These are phyloP conservation scores for Epicoccum nigrum DNA, from an alignment of 2,329 filamentous ascomycete species.

Conservation along the genomic window DNA sequence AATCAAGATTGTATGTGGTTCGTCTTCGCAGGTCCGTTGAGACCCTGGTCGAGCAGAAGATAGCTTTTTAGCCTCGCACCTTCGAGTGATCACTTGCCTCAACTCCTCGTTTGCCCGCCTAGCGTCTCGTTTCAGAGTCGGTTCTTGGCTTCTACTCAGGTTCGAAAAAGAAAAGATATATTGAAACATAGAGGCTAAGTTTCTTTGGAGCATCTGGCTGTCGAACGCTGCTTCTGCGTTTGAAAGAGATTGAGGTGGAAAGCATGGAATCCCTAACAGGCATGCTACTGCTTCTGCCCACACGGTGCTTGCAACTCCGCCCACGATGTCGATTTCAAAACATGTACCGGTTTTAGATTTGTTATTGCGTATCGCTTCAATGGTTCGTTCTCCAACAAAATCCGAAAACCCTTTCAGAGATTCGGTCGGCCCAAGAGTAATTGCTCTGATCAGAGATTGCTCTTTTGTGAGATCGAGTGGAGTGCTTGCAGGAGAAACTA, in stretches of 20 bases:
- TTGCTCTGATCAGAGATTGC: conserved; percentile 66
- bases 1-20: background rate
- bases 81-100: background rate
- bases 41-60: conserved; percentile 57
- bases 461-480: conserved; percentile 59
- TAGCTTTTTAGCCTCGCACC: background rate
- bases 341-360: too few species aligned
- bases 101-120: conserved; percentile 55
- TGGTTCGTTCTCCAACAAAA: conserved; percentile 61
- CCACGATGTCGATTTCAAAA: background rate
- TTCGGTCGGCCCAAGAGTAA: conserved; percentile 38
- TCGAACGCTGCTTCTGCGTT: too few species aligned
- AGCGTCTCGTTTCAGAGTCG: conserved; percentile 40
- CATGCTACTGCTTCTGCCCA: background rate
- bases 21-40: conserved; percentile 67
- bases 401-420: conserved; percentile 68
- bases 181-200: too few species aligned
- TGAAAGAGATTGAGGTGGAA: too few species aligned
- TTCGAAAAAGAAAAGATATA: background rate
- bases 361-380: conserved; percentile 66
- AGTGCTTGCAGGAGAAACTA: conserved; percentile 40
- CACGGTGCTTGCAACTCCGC: background rate
- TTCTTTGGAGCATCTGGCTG: too few species aligned
- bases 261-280: background rate
- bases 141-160: background rate